Evolutionary conservation across 2,329 filamentous ascomycete species (phyloP).

Genomic region (Cadophora malorum): DNA sequence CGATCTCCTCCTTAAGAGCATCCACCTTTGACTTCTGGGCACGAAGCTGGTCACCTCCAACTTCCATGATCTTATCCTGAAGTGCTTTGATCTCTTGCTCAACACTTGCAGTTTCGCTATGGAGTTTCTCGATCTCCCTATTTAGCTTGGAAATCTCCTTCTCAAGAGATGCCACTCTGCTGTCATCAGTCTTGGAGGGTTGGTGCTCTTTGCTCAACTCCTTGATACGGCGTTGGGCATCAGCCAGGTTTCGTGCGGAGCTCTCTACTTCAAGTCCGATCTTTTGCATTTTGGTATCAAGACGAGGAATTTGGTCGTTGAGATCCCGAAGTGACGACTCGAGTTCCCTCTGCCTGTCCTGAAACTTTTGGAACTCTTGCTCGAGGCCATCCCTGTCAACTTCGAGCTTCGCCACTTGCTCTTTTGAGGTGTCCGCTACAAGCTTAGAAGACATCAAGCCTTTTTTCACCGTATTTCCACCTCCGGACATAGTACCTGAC

Average conservation of each 20-base stretch:
- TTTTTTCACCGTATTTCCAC: conserved; percentile 86
- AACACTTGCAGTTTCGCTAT: conserved; percentile 83
- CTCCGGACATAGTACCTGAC: conserved; percentile 98
- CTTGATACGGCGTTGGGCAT: conserved; percentile 83
- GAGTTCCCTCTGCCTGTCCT: conserved; percentile 81
- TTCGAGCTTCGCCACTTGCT: conserved; percentile 88
- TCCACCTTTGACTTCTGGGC: conserved; percentile 92
- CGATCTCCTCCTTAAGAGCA: conserved; percentile 83
- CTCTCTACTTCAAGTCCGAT: conserved; percentile 88
- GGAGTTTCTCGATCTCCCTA: conserved; percentile 80
- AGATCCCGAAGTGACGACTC: conserved; percentile 76
- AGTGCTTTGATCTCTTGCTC: conserved; percentile 92
- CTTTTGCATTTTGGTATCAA: conserved; percentile 93
- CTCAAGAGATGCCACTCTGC: conserved; percentile 72
- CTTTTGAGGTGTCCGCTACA: conserved; percentile 83
- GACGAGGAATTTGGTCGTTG: conserved; percentile 77
- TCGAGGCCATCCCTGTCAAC: conserved; percentile 85
- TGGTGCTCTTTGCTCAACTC: conserved; percentile 84
- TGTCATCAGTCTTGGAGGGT: conserved; percentile 80
- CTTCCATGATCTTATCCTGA: conserved; percentile 98
- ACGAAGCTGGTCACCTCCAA: conserved; percentile 91
- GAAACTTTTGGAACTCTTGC: conserved; percentile 81
- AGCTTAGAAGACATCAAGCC: conserved; percentile 98
- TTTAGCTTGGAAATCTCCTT: conserved; percentile 79
- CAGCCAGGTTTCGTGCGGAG: conserved; percentile 80